Percentiles rank a stretch among this genome's conserved stretches.
Evolutionary conservation across 495 filamentous ascomycete genomes (phyloP).

Genomic region (Ramalina peruviana): DNA sequence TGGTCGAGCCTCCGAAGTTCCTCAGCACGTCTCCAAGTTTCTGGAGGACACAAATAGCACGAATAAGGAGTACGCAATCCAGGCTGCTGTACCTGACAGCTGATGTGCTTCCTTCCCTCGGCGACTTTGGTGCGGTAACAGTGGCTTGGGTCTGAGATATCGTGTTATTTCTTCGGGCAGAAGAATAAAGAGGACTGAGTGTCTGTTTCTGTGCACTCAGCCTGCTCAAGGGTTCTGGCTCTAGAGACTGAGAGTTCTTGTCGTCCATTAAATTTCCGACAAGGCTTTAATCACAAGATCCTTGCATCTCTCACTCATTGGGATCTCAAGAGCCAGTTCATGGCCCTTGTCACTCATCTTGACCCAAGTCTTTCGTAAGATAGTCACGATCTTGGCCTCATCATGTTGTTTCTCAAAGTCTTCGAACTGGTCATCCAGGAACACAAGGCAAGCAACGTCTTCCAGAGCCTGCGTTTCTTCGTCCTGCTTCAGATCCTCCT

Average conservation of each 20-base stretch:
- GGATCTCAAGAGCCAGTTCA: slow-evolving; percentile 51
- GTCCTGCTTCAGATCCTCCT: slow-evolving; percentile 49
- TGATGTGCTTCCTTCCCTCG: too few species aligned
- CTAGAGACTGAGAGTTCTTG: neutral
- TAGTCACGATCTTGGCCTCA: slow-evolving; percentile 60
- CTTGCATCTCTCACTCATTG: slow-evolving; percentile 43
- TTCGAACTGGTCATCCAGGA: slow-evolving; percentile 73
- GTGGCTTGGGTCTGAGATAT: too few species aligned
- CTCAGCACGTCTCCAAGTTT: slow-evolving; percentile 48
- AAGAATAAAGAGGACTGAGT: neutral
- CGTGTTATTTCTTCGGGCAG: neutral
- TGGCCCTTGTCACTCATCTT: slow-evolving; percentile 63
- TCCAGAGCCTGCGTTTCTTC: slow-evolving; percentile 59
- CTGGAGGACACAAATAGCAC: slow-evolving; percentile 39
- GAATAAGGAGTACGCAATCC: slow-evolving; percentile 37
- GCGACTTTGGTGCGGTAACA: too few species aligned
- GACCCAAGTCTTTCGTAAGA: slow-evolving; percentile 69
- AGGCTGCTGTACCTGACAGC: slow-evolving; percentile 20
- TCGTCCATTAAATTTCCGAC: slow-evolving; percentile 15
- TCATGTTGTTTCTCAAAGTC: slow-evolving; percentile 52
- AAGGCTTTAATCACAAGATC: slow-evolving; percentile 52
- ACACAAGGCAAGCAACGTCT: slow-evolving; percentile 76
- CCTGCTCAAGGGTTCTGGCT: too few species aligned
- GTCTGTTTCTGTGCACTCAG: neutral
- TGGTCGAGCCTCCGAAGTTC: slow-evolving; percentile 45